Base-by-base conservation (phyloP, 352 stramenopile species). In the Globisporangium echinulatum region DNA sequence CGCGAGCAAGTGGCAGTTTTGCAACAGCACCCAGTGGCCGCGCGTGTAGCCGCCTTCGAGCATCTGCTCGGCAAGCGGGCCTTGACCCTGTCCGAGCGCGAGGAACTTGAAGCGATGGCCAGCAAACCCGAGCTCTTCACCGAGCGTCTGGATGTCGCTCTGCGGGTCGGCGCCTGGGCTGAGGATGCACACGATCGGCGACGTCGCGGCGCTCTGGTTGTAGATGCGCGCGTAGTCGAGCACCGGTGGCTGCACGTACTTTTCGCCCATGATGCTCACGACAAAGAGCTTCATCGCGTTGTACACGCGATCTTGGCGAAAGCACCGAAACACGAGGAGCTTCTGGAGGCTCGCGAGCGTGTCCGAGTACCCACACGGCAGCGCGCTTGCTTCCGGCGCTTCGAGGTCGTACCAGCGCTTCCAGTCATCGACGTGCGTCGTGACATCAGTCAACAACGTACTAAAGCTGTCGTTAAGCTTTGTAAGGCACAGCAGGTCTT, bases 211-310 rank as follows among this genome's bases (percentile, higher is more conserved):
- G 61, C 82, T 97, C 58, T 98, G 92, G 3, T 79, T 77, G 70
- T 96, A 98, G 33, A 98, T 97, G 2, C 92, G 84, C 0, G 76
- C 71, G 67, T 98, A 98, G 67, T 98, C 90, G 0, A 98, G 70
- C 37, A 98, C 92, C 0, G 95, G 95, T 8, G 94, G 94, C 69
- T 98, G 94, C 8, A 98, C 94, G 52, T 92, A 98, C 59, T 97
- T 97, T 59, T 98, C 91, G 7, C 92, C 88, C 80, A 98, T 96
- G 7, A 87, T 61, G 25, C 73, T 78, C 50, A 96, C 91, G 19
- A 98, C 96, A 62, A 98, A 98, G 38, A 97, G 68, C 63, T 98
- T 97, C 65, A 97, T 97, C 10, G 90, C 92, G 62, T 98, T 98
- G 66, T 98, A 98, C 14, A 98, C 92, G 4, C 95, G 85, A 62